Conservation (phyloP, 495 filamentous ascomycete genomes). For the Elaphomyces granulatus region DNA sequence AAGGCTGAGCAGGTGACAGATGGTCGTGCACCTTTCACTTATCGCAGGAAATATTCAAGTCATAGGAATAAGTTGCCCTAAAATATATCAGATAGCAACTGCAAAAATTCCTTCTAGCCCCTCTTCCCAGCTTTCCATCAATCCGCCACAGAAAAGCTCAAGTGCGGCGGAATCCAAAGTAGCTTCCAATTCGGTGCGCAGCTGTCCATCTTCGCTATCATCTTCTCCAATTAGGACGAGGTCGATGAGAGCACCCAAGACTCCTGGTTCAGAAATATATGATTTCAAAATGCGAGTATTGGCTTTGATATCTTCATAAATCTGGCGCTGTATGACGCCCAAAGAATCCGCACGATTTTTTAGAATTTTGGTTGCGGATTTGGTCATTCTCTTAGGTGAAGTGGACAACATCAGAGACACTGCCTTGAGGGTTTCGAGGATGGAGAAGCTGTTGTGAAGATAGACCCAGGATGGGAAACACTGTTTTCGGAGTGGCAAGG, state of each 20-base stretch:
- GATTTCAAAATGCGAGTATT: slow-evolving; percentile 25
- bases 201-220: slow-evolving; percentile 15
- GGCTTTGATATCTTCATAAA: slow-evolving; percentile 20
- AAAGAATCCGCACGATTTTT: slow-evolving; percentile 22
- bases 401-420: slow-evolving; percentile 15
- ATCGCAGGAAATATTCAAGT: too few relatives aligned
- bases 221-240: slow-evolving; percentile 17
- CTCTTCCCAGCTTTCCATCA: slow-evolving; percentile 37
- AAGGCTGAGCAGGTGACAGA: too few relatives aligned
- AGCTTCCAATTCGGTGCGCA: slow-evolving; percentile 20
- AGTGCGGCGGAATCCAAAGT: slow-evolving; percentile 22
- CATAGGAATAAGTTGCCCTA: too few relatives aligned
- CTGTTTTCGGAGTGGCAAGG: slow-evolving; percentile 7
- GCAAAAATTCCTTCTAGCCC: slow-evolving; percentile 25
- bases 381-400: slow-evolving; percentile 21
- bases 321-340: slow-evolving; percentile 13
- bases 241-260: slow-evolving; percentile 24
- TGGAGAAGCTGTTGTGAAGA: slow-evolving; percentile 22
- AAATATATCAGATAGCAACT: slow-evolving; percentile 21
- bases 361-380: slow-evolving; percentile 18
- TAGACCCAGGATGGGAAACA: slow-evolving; percentile 27
- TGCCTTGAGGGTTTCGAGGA: slow-evolving; percentile 29
- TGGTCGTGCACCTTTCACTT: too few relatives aligned
- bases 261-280: slow-evolving; percentile 23
- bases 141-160: slow-evolving; percentile 28